These are phyloP conservation scores for Paxillus involutus DNA, from an alignment of 768 basidiomycete genomes.

Conservation along the genomic window DNA sequence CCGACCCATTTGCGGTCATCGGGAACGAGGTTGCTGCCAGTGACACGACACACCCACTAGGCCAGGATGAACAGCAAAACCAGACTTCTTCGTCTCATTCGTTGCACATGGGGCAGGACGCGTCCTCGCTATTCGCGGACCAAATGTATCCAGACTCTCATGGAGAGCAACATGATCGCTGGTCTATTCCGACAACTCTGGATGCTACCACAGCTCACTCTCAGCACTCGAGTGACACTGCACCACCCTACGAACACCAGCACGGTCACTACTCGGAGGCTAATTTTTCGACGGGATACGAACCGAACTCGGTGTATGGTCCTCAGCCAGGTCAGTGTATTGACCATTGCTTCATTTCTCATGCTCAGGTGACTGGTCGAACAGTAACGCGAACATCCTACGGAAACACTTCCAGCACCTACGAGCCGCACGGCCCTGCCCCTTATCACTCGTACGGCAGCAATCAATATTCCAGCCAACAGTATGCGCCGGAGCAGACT, in stretches of 20 bases:
- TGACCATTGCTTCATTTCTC: background rate
- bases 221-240: constrained; percentile 9
- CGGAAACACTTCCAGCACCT: constrained; percentile 13
- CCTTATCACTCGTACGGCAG: constrained; percentile 15
- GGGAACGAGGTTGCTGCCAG: constrained; percentile 40
- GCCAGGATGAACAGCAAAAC: constrained; percentile 18
- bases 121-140: constrained; percentile 41
- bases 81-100: constrained; percentile 23
- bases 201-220: constrained; percentile 13
- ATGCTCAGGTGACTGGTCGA: constrained; percentile 5
- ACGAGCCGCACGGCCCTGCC: constrained; percentile 26
- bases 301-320: constrained; percentile 16
- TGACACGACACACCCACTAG: constrained; percentile 29
- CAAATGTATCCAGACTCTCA: constrained; percentile 28
- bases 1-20: constrained; percentile 65
- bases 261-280: constrained; percentile 33
- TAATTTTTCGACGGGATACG: constrained; percentile 25
- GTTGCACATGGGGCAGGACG: constrained; percentile 33
- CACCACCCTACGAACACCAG: constrained; percentile 25
- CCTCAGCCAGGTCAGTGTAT: constrained; percentile 25
- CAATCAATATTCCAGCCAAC: constrained; percentile 15
- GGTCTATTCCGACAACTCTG: constrained; percentile 24
- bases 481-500: constrained; percentile 8
- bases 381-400: constrained; percentile 13
- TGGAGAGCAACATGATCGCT: constrained; percentile 25